phyloP scores from a whole-genome alignment of 78 protist genomes.

The Dictyostelium brefeldianum region DNA sequence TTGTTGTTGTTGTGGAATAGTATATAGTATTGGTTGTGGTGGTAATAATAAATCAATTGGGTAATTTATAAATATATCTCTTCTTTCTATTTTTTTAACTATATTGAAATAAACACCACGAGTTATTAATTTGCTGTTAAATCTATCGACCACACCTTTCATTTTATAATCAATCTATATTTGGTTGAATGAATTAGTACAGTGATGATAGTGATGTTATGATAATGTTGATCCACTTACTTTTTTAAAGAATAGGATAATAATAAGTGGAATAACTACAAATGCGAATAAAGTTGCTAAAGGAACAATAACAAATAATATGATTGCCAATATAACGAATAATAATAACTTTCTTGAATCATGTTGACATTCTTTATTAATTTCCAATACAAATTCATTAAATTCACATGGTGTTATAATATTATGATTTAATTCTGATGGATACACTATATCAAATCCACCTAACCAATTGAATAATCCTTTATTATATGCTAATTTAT shows the following conservation, averaged over 20 bases:
- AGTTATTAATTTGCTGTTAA: not conserved
- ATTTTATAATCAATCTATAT: not conserved
- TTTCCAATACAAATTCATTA: not conserved
- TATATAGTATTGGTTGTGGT: not conserved
- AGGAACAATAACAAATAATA: not conserved
- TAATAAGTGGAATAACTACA: not conserved
- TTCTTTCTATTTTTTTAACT: not conserved
- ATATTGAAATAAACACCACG: not conserved
- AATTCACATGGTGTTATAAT: not conserved
- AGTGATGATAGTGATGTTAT: too few relatives aligned
- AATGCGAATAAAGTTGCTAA: not conserved
- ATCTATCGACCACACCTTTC: not conserved
- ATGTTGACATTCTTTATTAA: not conserved
- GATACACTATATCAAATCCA: not conserved
- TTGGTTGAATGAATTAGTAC: not conserved
- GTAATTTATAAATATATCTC: not conserved
- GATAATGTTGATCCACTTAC: too few relatives aligned
- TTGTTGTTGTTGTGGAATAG: not conserved
- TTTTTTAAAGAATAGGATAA: not conserved
- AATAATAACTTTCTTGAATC: constrained; percentile 9
- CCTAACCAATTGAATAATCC: not conserved
- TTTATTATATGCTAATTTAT: not conserved
- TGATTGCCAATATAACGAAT: not conserved
- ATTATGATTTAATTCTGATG: not conserved
- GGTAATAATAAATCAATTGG: not conserved